phyloP scores from a whole-genome alignment of 257 asterid genomes.

The Echites panduratus region DNA sequence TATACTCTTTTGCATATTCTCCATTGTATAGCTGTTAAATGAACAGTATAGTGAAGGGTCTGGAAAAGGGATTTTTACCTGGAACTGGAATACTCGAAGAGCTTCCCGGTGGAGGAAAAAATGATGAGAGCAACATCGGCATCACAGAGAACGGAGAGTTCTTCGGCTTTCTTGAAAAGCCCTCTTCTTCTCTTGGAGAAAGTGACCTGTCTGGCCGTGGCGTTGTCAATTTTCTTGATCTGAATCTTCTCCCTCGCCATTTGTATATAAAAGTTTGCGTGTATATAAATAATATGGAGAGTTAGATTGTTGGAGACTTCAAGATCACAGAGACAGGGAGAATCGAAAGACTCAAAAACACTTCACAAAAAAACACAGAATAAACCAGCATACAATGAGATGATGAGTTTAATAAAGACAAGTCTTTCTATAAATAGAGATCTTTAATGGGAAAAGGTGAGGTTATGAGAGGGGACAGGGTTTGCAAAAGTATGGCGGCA shows the following conservation, averaged over 20 bases:
- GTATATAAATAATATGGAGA: not conserved
- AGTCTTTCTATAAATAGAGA: slow-evolving; percentile 30
- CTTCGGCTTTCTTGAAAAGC: slow-evolving; percentile 81
- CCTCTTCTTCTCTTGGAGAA: slow-evolving; percentile 82
- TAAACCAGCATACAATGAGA: slow-evolving; percentile 30
- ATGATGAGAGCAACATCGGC: slow-evolving; percentile 70
- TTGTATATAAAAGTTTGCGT: not conserved
- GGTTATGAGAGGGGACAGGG: slow-evolving; percentile 4
- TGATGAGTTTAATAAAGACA: slow-evolving; percentile 16
- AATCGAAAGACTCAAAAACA: not conserved
- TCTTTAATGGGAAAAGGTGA: slow-evolving; percentile 2
- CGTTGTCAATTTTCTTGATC: slow-evolving; percentile 76
- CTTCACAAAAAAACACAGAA: slow-evolving; percentile 17
- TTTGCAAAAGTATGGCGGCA: slow-evolving; percentile 21
- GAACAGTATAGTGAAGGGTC: not conserved
- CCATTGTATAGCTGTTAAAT: not conserved
- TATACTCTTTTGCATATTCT: not conserved
- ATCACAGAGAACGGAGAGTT: slow-evolving; percentile 73
- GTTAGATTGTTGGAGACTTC: not conserved
- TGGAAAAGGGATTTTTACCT: slow-evolving; percentile 32
- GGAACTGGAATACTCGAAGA: slow-evolving; percentile 63
- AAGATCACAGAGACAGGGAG: slow-evolving; percentile 2
- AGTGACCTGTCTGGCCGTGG: slow-evolving; percentile 70
- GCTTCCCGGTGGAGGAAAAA: slow-evolving; percentile 69
- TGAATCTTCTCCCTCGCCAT: slow-evolving; percentile 80